Conservation (phyloP, 208 protist species). For the Leptomonas seymouri region DNA sequence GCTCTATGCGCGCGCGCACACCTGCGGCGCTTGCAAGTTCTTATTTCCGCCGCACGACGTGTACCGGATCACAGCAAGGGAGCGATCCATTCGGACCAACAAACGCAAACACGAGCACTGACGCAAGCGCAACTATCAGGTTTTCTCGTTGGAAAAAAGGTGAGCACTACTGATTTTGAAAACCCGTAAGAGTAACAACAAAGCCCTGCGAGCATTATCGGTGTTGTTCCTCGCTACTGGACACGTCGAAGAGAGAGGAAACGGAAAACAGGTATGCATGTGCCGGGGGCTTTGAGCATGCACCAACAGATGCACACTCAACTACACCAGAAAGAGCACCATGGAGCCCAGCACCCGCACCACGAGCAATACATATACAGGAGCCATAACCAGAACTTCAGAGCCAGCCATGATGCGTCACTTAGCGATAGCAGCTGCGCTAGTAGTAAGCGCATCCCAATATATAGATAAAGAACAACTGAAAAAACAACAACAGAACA, state of each 20-base stretch:
- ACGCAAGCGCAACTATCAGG: not conserved
- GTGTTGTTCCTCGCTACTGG: no score
- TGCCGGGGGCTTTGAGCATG: not conserved
- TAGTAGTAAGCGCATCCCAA: not conserved
- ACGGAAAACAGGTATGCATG: not conserved
- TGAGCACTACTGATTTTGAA: no score
- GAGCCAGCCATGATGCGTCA: not conserved
- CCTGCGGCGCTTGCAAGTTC: not conserved
- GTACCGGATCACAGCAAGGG: not conserved
- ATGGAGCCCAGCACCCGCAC: no score
- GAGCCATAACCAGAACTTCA: not conserved
- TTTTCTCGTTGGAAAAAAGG: no score
- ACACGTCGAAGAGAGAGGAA: not conserved
- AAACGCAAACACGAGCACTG: not conserved
- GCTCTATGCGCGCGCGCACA: not conserved
- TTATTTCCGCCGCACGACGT: not conserved
- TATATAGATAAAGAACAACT: constrained; percentile 17
- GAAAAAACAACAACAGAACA: constrained; percentile 1
- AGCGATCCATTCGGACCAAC: not conserved
- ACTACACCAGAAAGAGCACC: not conserved
- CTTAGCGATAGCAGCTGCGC: constrained; percentile 12
- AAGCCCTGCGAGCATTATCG: no score
- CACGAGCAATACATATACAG: not conserved
- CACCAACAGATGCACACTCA: not conserved
- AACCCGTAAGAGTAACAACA: no score